A percentile compares a stretch with the other conserved stretches of the same genome.
phyloP scores from a whole-genome alignment of 2,329 filamentous ascomycete species.

The Alternaria sp. region DNA sequence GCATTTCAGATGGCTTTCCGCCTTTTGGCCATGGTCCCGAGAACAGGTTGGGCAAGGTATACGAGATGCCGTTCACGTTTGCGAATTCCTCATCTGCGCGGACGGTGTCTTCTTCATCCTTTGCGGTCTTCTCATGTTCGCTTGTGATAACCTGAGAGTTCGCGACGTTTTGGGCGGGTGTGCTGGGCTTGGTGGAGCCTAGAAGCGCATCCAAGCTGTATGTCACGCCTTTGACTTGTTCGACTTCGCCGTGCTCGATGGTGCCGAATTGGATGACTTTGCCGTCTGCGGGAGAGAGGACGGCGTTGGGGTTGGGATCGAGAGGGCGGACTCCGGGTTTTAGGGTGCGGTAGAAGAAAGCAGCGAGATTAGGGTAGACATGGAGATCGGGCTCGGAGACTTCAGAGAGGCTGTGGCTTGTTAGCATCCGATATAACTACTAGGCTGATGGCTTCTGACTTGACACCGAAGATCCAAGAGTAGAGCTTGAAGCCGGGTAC shows the following conservation, averaged over 20 bases:
- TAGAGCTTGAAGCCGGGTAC: conserved; percentile 92
- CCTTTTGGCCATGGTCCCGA: conserved; percentile 66
- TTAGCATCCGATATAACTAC: conserved; percentile 30
- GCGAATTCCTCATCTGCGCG: conserved; percentile 91
- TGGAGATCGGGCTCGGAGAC: conserved; percentile 87
- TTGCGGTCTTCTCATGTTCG: conserved; percentile 38
- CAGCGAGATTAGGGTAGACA: conserved; percentile 87
- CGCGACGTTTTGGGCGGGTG: conserved; percentile 51
- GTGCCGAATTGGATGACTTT: conserved; percentile 89
- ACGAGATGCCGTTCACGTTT: conserved; percentile 90
- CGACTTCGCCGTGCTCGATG: conserved; percentile 92
- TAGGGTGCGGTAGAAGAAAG: conserved; percentile 95
- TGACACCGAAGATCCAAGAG: conserved; percentile 88
- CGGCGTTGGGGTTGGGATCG: conserved; percentile 77
- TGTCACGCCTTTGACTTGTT: conserved; percentile 98
- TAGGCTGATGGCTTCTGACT: conserved; percentile 49
- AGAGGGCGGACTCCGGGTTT: conserved; percentile 88
- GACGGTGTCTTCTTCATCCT: conserved; percentile 67
- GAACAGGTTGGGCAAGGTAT: conserved; percentile 86
- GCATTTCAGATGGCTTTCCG: conserved; percentile 56
- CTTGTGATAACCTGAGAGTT: conserved; percentile 28
- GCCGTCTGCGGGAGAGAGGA: conserved; percentile 90
- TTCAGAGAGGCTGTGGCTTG: conserved; percentile 71
- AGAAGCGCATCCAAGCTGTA: conserved; percentile 94
- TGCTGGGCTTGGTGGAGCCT: conserved; percentile 57